Evolutionary conservation across 352 stramenopile genomes (phyloP), one percentile per base, ranked within the genome.

Genomic region (Phytophthora hibernalis): DNA sequence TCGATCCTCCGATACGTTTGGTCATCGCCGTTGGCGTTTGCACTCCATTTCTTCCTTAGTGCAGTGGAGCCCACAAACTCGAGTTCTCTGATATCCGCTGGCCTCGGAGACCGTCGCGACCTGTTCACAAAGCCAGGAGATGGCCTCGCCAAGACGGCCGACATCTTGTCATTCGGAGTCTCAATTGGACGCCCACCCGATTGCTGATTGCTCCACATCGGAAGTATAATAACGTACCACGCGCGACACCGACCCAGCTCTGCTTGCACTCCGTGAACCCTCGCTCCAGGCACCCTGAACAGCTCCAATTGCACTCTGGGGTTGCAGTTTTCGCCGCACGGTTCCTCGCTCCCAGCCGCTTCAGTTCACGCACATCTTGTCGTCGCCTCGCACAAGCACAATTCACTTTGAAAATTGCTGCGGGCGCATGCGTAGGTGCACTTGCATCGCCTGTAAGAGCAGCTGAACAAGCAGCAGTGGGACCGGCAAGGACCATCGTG

Each of bases 271-370:
- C 31, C 31, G 24, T 42, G 42, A 31, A 40, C 43, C 51, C 13
- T 21, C 38, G 44, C 24, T 22, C 33, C 31, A 42, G 28, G 45
- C 31, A 70, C 54, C 22, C 6, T 4, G 11, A 65, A 37, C 45
- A 68, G 65, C 52, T 68, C 47, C 49, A 38, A 42, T 15, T 56
- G 45, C 58, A 49, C 4, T 16, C 26, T 22, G 21, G 37, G 45
- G 43, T 49, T 53, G 59, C 59, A 68, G 26, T 22, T 58, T 64
- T 62, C 59, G 26, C 18, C 54, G 30, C 38, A 40, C 5, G 26
- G 13, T 72, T 75, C 67, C 38, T 33, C 37, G 26, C 51, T 59
- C 40, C 55, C 67, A 75, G 67, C 66, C 61, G 66, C 59, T 63
- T 35, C 47, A 59, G 28, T 48, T 68, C 44, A 50, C 45, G 26